phyloP scores from a whole-genome alignment of 1,284 basidiomycete species.

The Athelia sp. region DNA sequence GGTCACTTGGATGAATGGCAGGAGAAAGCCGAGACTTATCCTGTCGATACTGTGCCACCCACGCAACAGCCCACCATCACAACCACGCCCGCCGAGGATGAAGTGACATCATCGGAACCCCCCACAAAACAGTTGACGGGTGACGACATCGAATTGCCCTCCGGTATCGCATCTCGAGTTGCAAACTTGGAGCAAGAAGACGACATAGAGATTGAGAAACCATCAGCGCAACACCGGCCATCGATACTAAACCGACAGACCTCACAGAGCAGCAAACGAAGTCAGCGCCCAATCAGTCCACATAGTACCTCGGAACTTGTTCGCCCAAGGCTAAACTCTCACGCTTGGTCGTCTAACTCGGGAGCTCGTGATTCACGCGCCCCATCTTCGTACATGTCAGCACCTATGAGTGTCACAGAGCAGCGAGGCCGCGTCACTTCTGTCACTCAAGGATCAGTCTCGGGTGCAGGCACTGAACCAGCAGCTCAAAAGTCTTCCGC shows the following conservation, averaged over 20 bases:
- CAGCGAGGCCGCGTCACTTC: slow-evolving; percentile 31
- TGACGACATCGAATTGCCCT: slow-evolving; percentile 56
- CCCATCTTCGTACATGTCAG: neutral
- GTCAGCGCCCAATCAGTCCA: neutral
- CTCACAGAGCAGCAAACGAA: neutral
- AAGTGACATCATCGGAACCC: neutral
- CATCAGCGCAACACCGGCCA: slow-evolving; percentile 30
- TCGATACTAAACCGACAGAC: slow-evolving; percentile 26
- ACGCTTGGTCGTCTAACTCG: neutral
- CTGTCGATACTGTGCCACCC: slow-evolving; percentile 9
- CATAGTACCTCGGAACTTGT: neutral
- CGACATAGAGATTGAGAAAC: slow-evolving; percentile 35
- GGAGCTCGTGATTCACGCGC: neutral
- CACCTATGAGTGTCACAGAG: slow-evolving; percentile 2
- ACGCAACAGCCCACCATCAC: slow-evolving; percentile 11
- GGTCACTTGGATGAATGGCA: slow-evolving; percentile 60
- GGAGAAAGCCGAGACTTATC: slow-evolving; percentile 11
- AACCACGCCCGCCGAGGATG: slow-evolving; percentile 3
- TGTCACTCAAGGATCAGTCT: slow-evolving; percentile 26
- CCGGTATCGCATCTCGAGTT: slow-evolving; percentile 49
- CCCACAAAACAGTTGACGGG: slow-evolving; percentile 33
- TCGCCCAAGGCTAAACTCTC: neutral
- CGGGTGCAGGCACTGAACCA: slow-evolving; percentile 33
- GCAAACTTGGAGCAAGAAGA: slow-evolving; percentile 33
- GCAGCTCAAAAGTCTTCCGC: slow-evolving; percentile 31